Base-by-base conservation (phyloP, 1,284 basidiomycete species). In the Trichosporon sp. region DNA sequence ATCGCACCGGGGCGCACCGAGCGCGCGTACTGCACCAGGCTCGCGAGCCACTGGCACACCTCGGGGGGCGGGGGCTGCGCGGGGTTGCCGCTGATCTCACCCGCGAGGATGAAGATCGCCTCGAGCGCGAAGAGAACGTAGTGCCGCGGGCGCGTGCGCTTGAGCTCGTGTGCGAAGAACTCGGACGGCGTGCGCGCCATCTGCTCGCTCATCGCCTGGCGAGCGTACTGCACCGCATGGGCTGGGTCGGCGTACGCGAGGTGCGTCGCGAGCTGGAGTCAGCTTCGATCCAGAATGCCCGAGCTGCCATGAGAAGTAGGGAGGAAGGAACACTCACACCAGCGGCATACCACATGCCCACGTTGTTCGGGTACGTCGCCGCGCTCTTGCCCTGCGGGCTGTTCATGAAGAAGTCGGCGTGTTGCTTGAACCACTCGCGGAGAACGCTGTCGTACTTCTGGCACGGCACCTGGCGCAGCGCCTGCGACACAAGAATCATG, bases 121-220 rank as follows among this genome's bases (percentile, higher is more conserved):
- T 80, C 77, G 25, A 80, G 71, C 23, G 72, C 66, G 72, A 79
- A 79, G 29, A 78, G 69, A 21, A 71, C 68, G 66, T 77, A 77
- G 64, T 80, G 79, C 18, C 77, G 63, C 23, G 75, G 74, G 42
- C 75, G 68, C 23, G 75, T 75, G n/a, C 75, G 71, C 5, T 63
- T 35, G 18, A 77, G 67, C 35, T 75, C 74, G 3, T 67, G 68
- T 13, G 47, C 71, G 63, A 79, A 75, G 68, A 73, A 69, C 3
- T 62, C 15, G 6, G 65, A 35, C 2, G 76, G 53, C 53, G 51
- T 73, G 63, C 7, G 63, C 11, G 58, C 18, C 11, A 56, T 44
- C 58, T 62, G 58, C 18, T 53, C 23, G 1, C 25, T 7, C 25
- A 76, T 64, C 23, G 63, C 58, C 6, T 32, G 27, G 21, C 1